phyloP scores from a whole-genome alignment of 768 basidiomycete species.

The Lyophyllum semitale region DNA sequence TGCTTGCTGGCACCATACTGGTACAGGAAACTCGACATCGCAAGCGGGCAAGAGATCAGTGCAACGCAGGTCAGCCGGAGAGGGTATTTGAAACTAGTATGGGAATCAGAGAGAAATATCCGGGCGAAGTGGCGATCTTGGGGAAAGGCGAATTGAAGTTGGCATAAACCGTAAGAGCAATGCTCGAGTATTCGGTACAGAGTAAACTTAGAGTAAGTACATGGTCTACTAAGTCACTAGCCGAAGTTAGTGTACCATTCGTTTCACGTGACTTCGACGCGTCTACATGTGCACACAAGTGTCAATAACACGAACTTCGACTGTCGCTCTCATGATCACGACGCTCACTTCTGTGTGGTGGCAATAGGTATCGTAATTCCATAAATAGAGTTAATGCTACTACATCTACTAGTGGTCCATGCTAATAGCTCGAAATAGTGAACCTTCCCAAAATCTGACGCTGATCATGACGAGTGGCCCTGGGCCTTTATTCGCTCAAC shows the following conservation, averaged over 20 bases:
- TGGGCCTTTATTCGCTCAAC: too few relatives aligned
- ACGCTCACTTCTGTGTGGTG: too few relatives aligned
- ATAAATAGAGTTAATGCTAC: too few relatives aligned
- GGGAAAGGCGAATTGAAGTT: conserved; percentile 32
- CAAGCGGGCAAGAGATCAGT: conserved; percentile 32
- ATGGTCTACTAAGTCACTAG: too few relatives aligned
- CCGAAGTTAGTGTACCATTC: neutral
- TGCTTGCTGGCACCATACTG: conserved; percentile 52
- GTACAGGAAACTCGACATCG: conserved; percentile 35
- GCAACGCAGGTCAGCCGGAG: conserved; percentile 54
- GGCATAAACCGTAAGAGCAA: neutral
- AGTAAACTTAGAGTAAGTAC: too few relatives aligned
- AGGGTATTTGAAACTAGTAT: conserved; percentile 43
- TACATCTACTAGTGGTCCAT: too few relatives aligned
- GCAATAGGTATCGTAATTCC: too few relatives aligned
- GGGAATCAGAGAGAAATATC: conserved; percentile 31
- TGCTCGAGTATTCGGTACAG: too few relatives aligned
- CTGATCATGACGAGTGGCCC: too few relatives aligned
- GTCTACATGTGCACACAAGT: neutral
- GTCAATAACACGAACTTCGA: neutral
- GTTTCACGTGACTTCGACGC: neutral
- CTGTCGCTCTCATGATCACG: too few relatives aligned
- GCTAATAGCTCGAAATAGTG: too few relatives aligned
- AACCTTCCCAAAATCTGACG: too few relatives aligned
- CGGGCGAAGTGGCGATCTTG: conserved; percentile 35